A percentile compares a stretch with the other conserved stretches of the same genome.
phyloP scores from a whole-genome alignment of 1,284 basidiomycete species.

The Rhizoctonia solani region DNA sequence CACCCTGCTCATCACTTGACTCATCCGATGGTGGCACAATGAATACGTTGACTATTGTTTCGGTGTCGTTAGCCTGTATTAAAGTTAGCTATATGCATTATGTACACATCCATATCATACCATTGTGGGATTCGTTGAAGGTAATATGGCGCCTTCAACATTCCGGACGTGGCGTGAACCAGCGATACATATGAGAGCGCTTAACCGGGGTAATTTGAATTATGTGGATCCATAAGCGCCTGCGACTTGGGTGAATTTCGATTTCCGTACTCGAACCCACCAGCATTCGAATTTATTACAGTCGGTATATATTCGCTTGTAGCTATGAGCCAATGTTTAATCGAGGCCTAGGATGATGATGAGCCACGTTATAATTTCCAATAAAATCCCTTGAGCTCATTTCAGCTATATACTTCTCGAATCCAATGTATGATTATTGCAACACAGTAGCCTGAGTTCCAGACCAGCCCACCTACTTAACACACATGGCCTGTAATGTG shows the following conservation, averaged over 20 bases:
- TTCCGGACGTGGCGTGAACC: slow-evolving; percentile 28
- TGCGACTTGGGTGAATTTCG: background rate
- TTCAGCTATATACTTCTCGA: too few species aligned
- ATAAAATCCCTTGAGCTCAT: too few species aligned
- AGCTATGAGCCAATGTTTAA: too few species aligned
- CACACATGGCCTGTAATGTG: too few species aligned
- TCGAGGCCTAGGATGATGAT: too few species aligned
- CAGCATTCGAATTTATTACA: background rate
- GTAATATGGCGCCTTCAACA: slow-evolving; percentile 21
- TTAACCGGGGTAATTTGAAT: slow-evolving; percentile 15
- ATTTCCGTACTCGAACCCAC: background rate
- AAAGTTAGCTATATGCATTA: background rate
- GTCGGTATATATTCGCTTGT: too few species aligned
- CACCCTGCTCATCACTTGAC: slow-evolving; percentile 22
- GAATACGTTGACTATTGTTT: slow-evolving; percentile 29
- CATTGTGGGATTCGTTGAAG: slow-evolving; percentile 18
- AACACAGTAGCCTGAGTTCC: too few species aligned
- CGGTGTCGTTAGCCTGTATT: slow-evolving; percentile 19
- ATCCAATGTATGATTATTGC: too few species aligned
- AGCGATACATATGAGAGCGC: slow-evolving; percentile 1
- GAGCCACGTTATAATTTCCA: too few species aligned
- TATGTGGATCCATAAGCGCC: background rate
- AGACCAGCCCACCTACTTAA: too few species aligned
- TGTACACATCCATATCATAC: background rate
- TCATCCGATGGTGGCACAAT: slow-evolving; percentile 22